Percentiles rank a stretch among this genome's conserved stretches.
phyloP scores from a whole-genome alignment of 1,284 basidiomycete genomes.

The Ceratobasidium sp. region DNA sequence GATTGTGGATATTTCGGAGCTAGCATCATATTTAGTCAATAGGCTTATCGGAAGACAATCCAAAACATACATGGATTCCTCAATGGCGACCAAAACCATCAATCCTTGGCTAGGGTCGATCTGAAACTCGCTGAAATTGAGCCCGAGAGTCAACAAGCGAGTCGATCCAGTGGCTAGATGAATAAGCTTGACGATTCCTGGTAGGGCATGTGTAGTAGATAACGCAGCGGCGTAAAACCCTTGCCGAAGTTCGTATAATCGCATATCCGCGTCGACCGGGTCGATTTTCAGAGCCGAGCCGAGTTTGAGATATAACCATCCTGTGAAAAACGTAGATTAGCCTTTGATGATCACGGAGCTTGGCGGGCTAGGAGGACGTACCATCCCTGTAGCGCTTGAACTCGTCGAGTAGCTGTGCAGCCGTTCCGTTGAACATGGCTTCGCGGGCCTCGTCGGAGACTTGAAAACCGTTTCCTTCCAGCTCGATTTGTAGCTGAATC shows the following conservation, averaged over 20 bases:
- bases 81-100: slow-evolving; percentile 28
- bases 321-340: slow-evolving; percentile 15
- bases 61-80: slow-evolving; percentile 10
- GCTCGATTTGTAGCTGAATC: slow-evolving; percentile 19
- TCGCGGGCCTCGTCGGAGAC: not conserved
- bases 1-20: slow-evolving; percentile 23
- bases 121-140: slow-evolving; percentile 42
- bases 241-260: slow-evolving; percentile 35
- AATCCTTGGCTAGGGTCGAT: slow-evolving; percentile 35
- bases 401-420: slow-evolving; percentile 8
- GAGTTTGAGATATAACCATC: slow-evolving; percentile 39
- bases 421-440: not conserved
- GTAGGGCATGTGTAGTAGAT: slow-evolving; percentile 7
- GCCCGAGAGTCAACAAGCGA: slow-evolving; percentile 3
- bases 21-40: not conserved
- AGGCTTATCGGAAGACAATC: not conserved
- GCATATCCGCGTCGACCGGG: slow-evolving; percentile 20
- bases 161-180: slow-evolving; percentile 5
- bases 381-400: slow-evolving; percentile 32
- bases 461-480: slow-evolving; percentile 21
- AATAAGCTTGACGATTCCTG: slow-evolving; percentile 31
- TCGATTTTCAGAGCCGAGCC: slow-evolving; percentile 1
- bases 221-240: slow-evolving; percentile 36
- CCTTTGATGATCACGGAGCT: not conserved
- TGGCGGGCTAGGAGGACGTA: not conserved